Evolutionary conservation across 257 asterid species (phyloP).

Genomic region (Nicotiana attenuata): DNA sequence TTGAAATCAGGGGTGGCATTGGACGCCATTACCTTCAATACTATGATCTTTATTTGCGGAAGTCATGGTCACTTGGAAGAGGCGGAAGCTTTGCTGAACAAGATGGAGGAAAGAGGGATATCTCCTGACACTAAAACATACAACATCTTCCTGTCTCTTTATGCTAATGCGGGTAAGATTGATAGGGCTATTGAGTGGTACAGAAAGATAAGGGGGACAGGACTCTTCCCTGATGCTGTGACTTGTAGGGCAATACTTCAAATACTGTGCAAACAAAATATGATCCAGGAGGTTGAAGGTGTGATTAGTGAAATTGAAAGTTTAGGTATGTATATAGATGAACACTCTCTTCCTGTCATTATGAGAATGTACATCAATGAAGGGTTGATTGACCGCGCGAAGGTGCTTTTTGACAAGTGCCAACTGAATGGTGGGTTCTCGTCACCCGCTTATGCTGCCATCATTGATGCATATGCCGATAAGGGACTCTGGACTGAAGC

Average conservation of each 20-base stretch:
- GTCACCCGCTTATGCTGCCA: conserved; percentile 60
- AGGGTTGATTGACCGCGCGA: conserved; percentile 55
- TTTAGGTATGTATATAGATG: conserved; percentile 43
- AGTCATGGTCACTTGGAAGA: conserved; percentile 69
- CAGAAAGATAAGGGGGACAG: conserved; percentile 60
- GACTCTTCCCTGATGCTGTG: conserved; percentile 83
- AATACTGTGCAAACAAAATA: conserved; percentile 54
- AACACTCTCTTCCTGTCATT: conserved; percentile 67
- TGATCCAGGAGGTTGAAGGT: conserved; percentile 66
- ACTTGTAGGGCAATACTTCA: conserved; percentile 60
- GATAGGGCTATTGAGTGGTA: conserved; percentile 59
- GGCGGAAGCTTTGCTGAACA: conserved; percentile 66
- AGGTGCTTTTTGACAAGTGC: conserved; percentile 41
- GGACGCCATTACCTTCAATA: conserved; percentile 77
- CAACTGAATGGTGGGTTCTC: conserved; percentile 42
- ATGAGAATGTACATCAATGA: conserved; percentile 60
- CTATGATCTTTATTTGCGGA: conserved; percentile 84
- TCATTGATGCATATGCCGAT: conserved; percentile 79
- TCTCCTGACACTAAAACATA: conserved; percentile 81
- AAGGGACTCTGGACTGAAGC: conserved; percentile 83
- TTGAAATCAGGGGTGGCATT: conserved; percentile 64
- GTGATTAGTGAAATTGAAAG: conserved; percentile 71
- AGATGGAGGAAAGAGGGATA: conserved; percentile 81
- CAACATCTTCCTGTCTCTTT: conserved; percentile 62
- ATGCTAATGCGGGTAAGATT: conserved; percentile 51